Evolutionary conservation across 192 early-diverging fungal genomes (phyloP).

Genomic region (Linnemannia elongata): DNA sequence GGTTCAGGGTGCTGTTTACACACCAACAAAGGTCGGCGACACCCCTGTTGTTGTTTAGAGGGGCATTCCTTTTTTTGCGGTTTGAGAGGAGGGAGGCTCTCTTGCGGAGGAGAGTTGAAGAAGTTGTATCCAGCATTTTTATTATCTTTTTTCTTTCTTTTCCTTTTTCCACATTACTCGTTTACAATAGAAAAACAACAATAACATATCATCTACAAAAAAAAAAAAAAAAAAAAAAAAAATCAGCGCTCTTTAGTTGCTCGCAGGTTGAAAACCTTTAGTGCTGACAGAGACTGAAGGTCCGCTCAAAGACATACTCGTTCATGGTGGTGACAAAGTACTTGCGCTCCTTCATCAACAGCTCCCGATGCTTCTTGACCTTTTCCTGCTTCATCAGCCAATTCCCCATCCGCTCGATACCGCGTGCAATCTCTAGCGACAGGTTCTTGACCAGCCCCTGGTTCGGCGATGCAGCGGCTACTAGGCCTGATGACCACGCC

Average conservation of each 20-base stretch:
- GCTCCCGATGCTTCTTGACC: slow-evolving; percentile 12
- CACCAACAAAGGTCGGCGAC: slow-evolving; percentile 61
- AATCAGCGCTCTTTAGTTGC: background rate
- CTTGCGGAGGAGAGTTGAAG: background rate
- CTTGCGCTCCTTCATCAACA: slow-evolving; percentile 22
- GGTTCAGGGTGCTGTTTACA: slow-evolving; percentile 58
- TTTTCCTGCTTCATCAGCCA: slow-evolving; percentile 14
- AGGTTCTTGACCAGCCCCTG: background rate
- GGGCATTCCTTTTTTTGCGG: background rate
- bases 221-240: background rate
- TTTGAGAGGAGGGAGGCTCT: background rate
- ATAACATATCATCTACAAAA: background rate
- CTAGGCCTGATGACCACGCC: no score
- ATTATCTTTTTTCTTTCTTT: background rate
- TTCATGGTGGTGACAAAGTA: slow-evolving; percentile 11
- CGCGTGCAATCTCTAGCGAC: slow-evolving; percentile 10
- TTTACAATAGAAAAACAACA: slow-evolving; percentile 7
- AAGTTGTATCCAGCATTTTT: slow-evolving; percentile 1
- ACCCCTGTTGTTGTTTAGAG: slow-evolving; percentile 57
- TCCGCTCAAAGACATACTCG: slow-evolving; percentile 25
- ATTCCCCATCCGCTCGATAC: background rate
- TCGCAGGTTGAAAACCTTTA: background rate
- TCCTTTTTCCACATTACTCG: background rate
- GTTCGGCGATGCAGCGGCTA: no score
- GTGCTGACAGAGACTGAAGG: slow-evolving; percentile 27